A percentile compares a stretch with the other conserved stretches of the same genome.
phyloP scores from a whole-genome alignment of 352 stramenopile genomes.

The Globisporangium canariense region DNA sequence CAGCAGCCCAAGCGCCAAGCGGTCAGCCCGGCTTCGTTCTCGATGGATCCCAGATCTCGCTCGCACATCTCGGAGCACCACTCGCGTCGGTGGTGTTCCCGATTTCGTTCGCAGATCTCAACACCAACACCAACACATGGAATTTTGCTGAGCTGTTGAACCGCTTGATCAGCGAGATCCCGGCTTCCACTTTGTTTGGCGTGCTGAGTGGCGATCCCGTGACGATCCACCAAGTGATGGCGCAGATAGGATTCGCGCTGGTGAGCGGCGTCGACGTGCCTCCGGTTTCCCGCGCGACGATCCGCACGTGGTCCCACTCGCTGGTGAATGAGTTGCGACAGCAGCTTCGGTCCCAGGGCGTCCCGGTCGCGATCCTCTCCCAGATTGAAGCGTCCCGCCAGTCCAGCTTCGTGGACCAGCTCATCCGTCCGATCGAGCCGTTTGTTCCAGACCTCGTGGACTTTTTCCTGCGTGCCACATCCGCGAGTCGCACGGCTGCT shows the following conservation, averaged over 20 bases:
- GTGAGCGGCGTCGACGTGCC: slow-evolving; percentile 60
- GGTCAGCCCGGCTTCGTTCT: not conserved
- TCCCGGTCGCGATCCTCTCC: slow-evolving; percentile 32
- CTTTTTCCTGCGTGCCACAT: slow-evolving; percentile 54
- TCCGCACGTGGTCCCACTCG: slow-evolving; percentile 53
- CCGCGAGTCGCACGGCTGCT: slow-evolving; percentile 42
- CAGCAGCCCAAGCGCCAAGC: not conserved
- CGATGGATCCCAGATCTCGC: slow-evolving; percentile 14
- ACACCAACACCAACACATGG: slow-evolving; percentile 46
- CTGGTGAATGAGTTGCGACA: slow-evolving; percentile 42
- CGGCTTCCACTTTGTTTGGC: slow-evolving; percentile 49
- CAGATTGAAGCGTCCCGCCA: slow-evolving; percentile 27
- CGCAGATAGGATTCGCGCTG: slow-evolving; percentile 53
- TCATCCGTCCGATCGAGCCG: slow-evolving; percentile 48
- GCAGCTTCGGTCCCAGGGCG: slow-evolving; percentile 32
- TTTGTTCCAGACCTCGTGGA: slow-evolving; percentile 62
- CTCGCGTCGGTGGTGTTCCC: slow-evolving; percentile 56
- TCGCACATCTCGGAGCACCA: slow-evolving; percentile 33
- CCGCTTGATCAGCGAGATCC: slow-evolving; percentile 41
- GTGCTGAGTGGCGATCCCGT: slow-evolving; percentile 41
- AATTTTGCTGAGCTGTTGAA: slow-evolving; percentile 56
- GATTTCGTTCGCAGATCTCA: slow-evolving; percentile 40
- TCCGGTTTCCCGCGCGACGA: slow-evolving; percentile 46
- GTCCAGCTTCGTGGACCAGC: slow-evolving; percentile 32
- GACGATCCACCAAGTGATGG: slow-evolving; percentile 55